Base-by-base conservation (phyloP, 1,284 basidiomycete species). In the Volvariella volvacea region DNA sequence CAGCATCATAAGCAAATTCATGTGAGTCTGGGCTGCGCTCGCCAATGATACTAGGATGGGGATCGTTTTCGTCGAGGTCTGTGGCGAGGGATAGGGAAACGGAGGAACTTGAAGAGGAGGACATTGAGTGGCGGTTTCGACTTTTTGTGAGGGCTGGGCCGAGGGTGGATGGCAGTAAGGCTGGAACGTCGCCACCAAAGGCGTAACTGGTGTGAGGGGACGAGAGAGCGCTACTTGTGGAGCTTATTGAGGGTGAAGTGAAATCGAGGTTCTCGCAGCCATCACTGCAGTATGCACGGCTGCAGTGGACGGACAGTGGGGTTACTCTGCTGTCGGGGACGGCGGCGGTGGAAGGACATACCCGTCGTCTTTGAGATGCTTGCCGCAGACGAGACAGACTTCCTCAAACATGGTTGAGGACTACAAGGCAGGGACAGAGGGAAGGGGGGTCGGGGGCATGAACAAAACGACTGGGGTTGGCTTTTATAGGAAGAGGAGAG, bases 221-320 rank as follows among this genome's bases (percentile, higher is more conserved):
- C 12, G 82, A 77, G 50, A 80, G 73, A 32, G 76, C 69, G 52
- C 81, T 84, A 56, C 80, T 83, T 3, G 80, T 71, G 2, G 78
- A 78, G 20, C 82, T 84, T 30, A 80, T 68, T 39, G 78, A 81
- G 1, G 82, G 80, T 2, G 82, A 83, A 10, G 74, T 71, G 41
- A 74, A 63, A 63, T 88, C 85, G 34, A 71, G 63, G 52, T 60
- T 67, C 56, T 82, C 74, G 60, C 86, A 89, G 52, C 76, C 74
- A 56, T 80, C 77, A 59, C 78, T 82, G 67, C 86, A 89, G 63
- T 88, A 89, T 1, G 80, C 75, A 48, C 71, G 74, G 50, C 83
- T 86, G 61, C 4, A 7, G 19, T 36, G 8, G 48, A 57, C 55
- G 54, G 46, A 41, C 9, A 49, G 52, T 50, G 44, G 32, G 47